Evolutionary conservation across 2,329 filamentous ascomycete species (phyloP), one percentile per base, ranked within the genome.

Genomic region (Scedosporium apiospermum): DNA sequence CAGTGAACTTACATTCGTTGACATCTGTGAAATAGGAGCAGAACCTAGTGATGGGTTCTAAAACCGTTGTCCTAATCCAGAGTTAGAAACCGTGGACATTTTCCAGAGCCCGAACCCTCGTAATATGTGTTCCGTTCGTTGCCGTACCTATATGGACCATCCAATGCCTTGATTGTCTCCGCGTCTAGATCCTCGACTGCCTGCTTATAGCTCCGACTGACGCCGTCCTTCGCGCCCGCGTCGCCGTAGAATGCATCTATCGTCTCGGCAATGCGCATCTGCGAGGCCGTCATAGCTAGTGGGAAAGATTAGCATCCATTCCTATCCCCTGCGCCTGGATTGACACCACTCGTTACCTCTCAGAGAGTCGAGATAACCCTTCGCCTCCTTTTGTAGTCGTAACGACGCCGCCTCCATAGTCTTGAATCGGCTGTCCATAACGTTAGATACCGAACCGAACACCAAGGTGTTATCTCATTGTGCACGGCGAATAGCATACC

Each of bases 171-270:
- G 77, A 99, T 97, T 0, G 95, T 99, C 76, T 99, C 96, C 61
- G 95, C 90, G 74, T 99, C 96, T 58, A 99, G 83, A 73, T 99
- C 95, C 73, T 97, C 95, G 21, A 99, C 96, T 7, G 95, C 95
- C 75, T 98, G 93, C 77, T 98, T 99, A 80, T 99, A 99, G 74
- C 91, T 96, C 73, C 93, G 85, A 76, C 90, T 96, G 64, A 99
- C 95, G 63, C 95, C 95, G 73, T 99, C 96, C 70, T 88, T 91
- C 60, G 95, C 92, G 60, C 96, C 96, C 1, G 93, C 88, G 73
- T 99, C 95, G 63, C 95, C 95, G 78, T 99, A 99, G 76, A 99
- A 99, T 49, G 95, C 95, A 77, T 99, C 95, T 76, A 99, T 99
- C 21, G 95, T 99, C 76, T 99, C 95, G 67, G 95, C 95, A 75